Evolutionary conservation across 2,329 filamentous ascomycete species (phyloP), one percentile per base, ranked within the genome.

Genomic region (Incumbomyces delicatus): DNA sequence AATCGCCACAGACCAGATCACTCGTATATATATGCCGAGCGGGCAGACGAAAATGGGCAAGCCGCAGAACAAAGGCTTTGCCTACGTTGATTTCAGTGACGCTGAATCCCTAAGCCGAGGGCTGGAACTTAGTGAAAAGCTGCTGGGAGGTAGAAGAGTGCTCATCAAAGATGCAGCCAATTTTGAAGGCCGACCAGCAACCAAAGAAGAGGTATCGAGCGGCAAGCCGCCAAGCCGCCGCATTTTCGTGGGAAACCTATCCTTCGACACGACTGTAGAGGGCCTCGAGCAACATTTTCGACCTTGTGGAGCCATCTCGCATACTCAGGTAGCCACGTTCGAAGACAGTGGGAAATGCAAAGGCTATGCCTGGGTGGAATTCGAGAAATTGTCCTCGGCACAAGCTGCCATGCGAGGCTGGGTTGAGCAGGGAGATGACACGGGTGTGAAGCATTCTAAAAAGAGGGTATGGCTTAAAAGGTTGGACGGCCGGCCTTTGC

Each of bases 311-410:
- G 74, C 82, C 52, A 79, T 96, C 51, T 78, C 82, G 44, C 85
- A 85, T 69, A 77, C 87, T 53, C 90, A 94, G 67, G 73, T 96
- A 55, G 92, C 92, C 2, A 95, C 89, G 0, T 98, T 98, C 61
- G 87, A 96, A 65, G 94, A 98, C 64, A 83, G 83, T 16, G 92
- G 92, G 36, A 98, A 96, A 70, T 98, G 92, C 72, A 96, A 96
- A 70, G 94, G 92, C 14, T 98, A 84, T 67, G 92, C 83, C 5
- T 98, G 92, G 89, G 80, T 98, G 51, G 86, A 86, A 51, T 98
- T 96, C 66, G 81, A 83, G 61, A 81, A 88, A 42, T 61, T 89
- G 10, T 80, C 85, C 47, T 77, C 83, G 0, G 87, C 87, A 0
- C 78, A 81, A 41, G 76, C 76, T 58, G 86, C 85, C 2, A 87